Conservation (phyloP, 441 rosid species). For the Pelargonium citronellum region DNA sequence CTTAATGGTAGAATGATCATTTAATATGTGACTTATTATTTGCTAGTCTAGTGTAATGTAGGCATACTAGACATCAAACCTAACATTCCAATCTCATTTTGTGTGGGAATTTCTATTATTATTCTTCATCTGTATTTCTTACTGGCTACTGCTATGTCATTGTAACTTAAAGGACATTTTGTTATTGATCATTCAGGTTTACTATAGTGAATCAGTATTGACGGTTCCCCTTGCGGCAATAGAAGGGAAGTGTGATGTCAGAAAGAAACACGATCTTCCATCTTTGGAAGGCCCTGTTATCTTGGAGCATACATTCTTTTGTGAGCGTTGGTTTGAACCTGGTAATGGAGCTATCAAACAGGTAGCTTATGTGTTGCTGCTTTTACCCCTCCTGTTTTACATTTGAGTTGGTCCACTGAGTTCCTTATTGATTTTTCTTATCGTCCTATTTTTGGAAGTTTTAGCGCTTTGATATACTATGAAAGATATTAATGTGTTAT, state of each 20-base stretch:
- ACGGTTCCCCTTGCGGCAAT: slow-evolving; percentile 19
- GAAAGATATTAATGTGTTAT: background rate
- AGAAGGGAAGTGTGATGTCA: slow-evolving; percentile 32
- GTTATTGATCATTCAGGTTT: slow-evolving; percentile 23
- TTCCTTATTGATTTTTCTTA: background rate
- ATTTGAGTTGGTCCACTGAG: background rate
- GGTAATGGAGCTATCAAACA: slow-evolving; percentile 27
- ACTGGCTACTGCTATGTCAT: background rate
- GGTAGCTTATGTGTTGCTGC: slow-evolving; percentile 18
- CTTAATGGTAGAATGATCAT: too few species aligned
- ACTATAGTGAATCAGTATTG: slow-evolving; percentile 24
- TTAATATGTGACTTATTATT: too few species aligned
- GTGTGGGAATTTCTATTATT: too few species aligned
- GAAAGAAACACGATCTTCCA: slow-evolving; percentile 30
- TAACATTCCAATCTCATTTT: too few species aligned
- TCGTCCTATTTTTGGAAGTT: background rate
- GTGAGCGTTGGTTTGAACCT: slow-evolving; percentile 32
- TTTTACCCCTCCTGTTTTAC: background rate
- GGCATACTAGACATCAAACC: background rate
- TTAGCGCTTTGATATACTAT: background rate
- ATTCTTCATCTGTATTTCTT: too few species aligned
- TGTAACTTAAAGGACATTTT: background rate
- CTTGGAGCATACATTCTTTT: slow-evolving; percentile 28
- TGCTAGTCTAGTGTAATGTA: too few species aligned
- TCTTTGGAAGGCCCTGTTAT: slow-evolving; percentile 17